phyloP scores from a whole-genome alignment of 2,329 filamentous ascomycete genomes.

The Fusarium subtropicale region DNA sequence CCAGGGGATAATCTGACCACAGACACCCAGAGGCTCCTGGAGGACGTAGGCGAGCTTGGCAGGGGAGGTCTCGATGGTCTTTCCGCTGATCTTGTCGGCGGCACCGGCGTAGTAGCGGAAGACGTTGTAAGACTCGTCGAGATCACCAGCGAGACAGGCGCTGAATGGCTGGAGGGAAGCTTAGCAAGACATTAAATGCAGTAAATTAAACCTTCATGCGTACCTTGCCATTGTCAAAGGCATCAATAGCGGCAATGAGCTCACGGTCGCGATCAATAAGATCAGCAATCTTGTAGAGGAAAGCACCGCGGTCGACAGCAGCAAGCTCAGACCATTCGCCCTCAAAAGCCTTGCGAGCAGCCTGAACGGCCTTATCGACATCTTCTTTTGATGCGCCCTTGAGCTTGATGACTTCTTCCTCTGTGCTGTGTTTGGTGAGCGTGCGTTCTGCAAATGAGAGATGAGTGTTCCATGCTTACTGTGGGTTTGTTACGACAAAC shows the following conservation, averaged over 20 bases:
- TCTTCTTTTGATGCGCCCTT: conserved; percentile 39
- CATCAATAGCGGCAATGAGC: conserved; percentile 43
- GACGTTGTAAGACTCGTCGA: conserved; percentile 56
- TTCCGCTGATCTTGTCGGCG: conserved; percentile 76
- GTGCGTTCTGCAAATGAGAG: fast-evolving
- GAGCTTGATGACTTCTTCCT: conserved; percentile 40
- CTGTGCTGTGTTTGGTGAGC: conserved; percentile 24
- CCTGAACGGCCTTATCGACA: conserved; percentile 39
- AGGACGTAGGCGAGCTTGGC: conserved; percentile 75
- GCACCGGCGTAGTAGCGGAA: conserved; percentile 76
- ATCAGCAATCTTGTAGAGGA: conserved; percentile 41
- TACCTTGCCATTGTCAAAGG: conserved; percentile 45
- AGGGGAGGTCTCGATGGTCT: conserved; percentile 73
- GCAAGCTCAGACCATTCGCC: conserved; percentile 44
- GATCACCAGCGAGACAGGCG: conserved; percentile 66
- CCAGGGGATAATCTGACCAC: conserved; percentile 73
- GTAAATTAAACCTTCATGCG: too few species aligned
- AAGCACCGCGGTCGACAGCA: conserved; percentile 37
- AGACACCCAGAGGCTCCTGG: conserved; percentile 75
- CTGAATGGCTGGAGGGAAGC: conserved; percentile 27
- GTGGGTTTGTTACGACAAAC: conserved; percentile 40
- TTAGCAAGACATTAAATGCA: not conserved
- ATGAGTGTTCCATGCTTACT: conserved; percentile 2
- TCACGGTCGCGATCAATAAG: conserved; percentile 43
- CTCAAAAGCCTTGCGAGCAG: conserved; percentile 42